phyloP scores from a whole-genome alignment of 495 filamentous ascomycete species.

The Trypethelium eluteriae region DNA sequence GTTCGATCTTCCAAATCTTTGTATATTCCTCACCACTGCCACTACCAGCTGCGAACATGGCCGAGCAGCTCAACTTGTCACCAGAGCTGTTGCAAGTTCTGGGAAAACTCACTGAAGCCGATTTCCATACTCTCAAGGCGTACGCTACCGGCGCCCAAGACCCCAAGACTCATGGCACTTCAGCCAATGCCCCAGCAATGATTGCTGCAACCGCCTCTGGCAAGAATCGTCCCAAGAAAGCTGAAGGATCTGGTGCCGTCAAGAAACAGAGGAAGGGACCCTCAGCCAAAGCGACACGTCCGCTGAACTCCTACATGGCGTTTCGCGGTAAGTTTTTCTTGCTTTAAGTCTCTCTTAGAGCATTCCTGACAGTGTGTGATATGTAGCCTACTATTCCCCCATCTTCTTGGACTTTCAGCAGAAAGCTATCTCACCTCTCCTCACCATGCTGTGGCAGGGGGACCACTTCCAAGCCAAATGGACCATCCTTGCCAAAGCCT shows the following conservation, averaged over 20 bases:
- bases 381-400: conserved; percentile 15
- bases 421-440: conserved; percentile 32
- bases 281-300: conserved; percentile 11
- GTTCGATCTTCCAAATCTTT: conserved; percentile 12
- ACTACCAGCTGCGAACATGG: not conserved
- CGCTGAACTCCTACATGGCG: conserved; percentile 8
- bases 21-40: conserved; percentile 1
- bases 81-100: conserved; percentile 7
- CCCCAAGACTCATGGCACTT: conserved; percentile 9
- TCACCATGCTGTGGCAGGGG: conserved; percentile 40
- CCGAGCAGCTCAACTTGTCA: conserved; percentile 10
- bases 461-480: conserved; percentile 44
- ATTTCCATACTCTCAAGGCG: conserved; percentile 9
- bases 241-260: conserved; percentile 11
- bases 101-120: conserved; percentile 9
- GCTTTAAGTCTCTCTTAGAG: not conserved
- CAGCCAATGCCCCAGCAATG: conserved; percentile 1
- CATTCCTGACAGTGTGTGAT: not conserved
- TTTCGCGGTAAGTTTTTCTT: not conserved
- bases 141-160: conserved; percentile 5
- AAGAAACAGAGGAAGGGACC: conserved; percentile 10
- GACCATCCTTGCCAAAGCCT: conserved; percentile 44
- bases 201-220: conserved; percentile 5
- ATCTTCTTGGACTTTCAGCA: conserved; percentile 13
- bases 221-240: conserved; percentile 10